phyloP scores from a whole-genome alignment of 2,329 filamentous ascomycete species.

The Cladobotryum protrusum region DNA sequence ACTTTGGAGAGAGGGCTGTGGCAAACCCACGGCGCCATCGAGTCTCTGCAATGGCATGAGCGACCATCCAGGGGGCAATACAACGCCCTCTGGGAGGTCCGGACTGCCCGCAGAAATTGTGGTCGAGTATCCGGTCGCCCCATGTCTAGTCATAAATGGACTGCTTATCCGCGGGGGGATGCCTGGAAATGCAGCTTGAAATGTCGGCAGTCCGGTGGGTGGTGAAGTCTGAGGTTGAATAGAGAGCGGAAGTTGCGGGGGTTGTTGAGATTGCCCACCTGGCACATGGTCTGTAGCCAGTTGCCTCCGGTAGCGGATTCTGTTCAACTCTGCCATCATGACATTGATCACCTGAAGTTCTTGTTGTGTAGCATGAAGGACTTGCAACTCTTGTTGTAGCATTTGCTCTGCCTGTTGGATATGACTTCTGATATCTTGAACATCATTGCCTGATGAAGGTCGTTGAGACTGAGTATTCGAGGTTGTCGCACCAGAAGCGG shows the following conservation, averaged over 20 bases:
- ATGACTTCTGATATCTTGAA: slow-evolving; percentile 50
- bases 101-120: slow-evolving; percentile 54
- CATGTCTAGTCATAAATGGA: slow-evolving; percentile 43
- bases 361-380: slow-evolving; percentile 56
- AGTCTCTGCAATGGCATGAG: slow-evolving; percentile 55
- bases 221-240: not conserved
- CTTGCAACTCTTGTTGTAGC: slow-evolving; percentile 60
- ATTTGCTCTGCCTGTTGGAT: slow-evolving; percentile 62
- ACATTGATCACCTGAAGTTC: slow-evolving; percentile 64
- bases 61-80: slow-evolving; percentile 59
- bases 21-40: slow-evolving; percentile 30
- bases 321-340: slow-evolving; percentile 60
- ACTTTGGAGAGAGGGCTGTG: slow-evolving; percentile 18
- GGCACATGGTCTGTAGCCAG: slow-evolving; percentile 25
- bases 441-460: slow-evolving; percentile 21
- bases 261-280: slow-evolving; percentile 12
- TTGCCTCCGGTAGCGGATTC: slow-evolving; percentile 51
- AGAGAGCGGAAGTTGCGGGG: not conserved
- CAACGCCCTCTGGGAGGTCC: slow-evolving; percentile 57
- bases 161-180: slow-evolving; percentile 32
- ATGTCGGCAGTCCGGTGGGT: slow-evolving; percentile 12
- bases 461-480: slow-evolving; percentile 16
- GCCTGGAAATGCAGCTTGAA: slow-evolving; percentile 17
- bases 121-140: slow-evolving; percentile 36
- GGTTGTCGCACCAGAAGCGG: slow-evolving; percentile 13